Percentiles rank a stretch among this genome's conserved stretches.
These are phyloP conservation scores for Chaetoceros tenuissimus DNA, from an alignment of 108 stramenopile species.

Conservation along the genomic window DNA sequence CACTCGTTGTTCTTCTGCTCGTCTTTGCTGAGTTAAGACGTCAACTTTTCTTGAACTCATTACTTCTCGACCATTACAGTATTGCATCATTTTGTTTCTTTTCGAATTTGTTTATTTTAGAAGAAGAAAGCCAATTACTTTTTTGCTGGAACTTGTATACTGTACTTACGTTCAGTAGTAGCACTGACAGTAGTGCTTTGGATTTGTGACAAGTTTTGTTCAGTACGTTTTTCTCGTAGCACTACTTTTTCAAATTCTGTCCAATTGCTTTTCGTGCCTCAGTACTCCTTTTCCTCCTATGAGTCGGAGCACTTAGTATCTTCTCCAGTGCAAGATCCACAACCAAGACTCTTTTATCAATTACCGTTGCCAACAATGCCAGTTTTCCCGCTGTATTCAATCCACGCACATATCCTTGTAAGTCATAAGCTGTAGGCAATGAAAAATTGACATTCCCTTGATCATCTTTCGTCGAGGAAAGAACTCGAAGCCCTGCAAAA, in stretches of 20 bases:
- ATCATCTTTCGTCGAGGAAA: background rate
- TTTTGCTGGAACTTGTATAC: too few species aligned
- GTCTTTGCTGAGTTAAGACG: background rate
- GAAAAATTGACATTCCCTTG: slow-evolving; percentile 18
- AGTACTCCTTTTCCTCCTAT: slow-evolving; percentile 14
- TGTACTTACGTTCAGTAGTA: too few species aligned
- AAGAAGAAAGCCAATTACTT: background rate
- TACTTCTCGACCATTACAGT: background rate
- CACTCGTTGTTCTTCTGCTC: background rate
- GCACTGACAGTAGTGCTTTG: too few species aligned
- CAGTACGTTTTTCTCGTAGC: background rate
- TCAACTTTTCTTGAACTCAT: background rate
- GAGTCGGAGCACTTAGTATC: slow-evolving; percentile 44
- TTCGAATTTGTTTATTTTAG: background rate
- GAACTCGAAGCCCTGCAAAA: slow-evolving; percentile 78
- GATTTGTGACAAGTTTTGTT: background rate
- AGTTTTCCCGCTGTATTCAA: slow-evolving; percentile 83
- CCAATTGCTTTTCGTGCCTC: slow-evolving; percentile 18
- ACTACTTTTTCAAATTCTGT: slow-evolving; percentile 20
- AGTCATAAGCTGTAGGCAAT: slow-evolving; percentile 55
- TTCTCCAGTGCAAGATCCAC: slow-evolving; percentile 75
- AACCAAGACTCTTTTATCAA: slow-evolving; percentile 38
- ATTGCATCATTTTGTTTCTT: background rate
- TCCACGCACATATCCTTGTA: slow-evolving; percentile 64
- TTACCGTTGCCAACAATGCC: slow-evolving; percentile 63